These are phyloP conservation scores for Sarocladiaceae sp. DNA, from an alignment of 2,329 filamentous ascomycete genomes.

Conservation along the genomic window DNA sequence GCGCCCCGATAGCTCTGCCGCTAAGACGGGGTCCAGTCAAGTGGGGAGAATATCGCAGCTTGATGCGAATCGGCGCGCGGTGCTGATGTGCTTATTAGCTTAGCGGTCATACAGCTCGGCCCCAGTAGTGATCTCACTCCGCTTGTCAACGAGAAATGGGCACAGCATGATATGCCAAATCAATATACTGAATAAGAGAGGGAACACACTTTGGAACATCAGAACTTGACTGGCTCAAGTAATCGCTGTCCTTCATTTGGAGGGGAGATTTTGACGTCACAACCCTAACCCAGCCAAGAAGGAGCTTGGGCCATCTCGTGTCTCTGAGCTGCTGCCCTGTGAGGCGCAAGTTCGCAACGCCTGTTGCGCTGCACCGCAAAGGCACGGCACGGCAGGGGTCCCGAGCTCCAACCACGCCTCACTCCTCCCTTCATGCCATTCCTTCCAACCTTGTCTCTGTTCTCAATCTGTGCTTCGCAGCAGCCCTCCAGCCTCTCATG, in stretches of 20 bases:
- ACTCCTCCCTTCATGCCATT: neutral
- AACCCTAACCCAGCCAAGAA: neutral
- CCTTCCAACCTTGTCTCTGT: neutral
- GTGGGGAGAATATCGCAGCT: neutral
- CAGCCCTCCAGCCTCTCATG: neutral
- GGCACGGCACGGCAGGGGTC: neutral
- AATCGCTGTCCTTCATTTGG: no score
- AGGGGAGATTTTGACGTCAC: neutral
- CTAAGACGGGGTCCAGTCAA: neutral
- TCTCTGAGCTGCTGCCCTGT: neutral
- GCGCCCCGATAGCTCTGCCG: neutral
- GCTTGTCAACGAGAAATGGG: no score
- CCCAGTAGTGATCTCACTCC: no score
- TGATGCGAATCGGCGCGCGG: neutral
- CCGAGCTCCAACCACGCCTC: neutral
- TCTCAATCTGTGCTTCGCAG: neutral
- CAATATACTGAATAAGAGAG: no score
- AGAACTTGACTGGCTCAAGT: no score
- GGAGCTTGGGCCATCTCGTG: slow-evolving; percentile 5
- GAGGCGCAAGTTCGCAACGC: no score
- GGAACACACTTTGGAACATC: no score
- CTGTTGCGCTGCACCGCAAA: no score
- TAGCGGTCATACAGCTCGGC: neutral
- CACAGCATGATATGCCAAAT: no score
- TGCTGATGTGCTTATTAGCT: neutral